Conservation (phyloP, 192 early-diverging fungal genomes). For the Ramicandelaber brevisporus region DNA sequence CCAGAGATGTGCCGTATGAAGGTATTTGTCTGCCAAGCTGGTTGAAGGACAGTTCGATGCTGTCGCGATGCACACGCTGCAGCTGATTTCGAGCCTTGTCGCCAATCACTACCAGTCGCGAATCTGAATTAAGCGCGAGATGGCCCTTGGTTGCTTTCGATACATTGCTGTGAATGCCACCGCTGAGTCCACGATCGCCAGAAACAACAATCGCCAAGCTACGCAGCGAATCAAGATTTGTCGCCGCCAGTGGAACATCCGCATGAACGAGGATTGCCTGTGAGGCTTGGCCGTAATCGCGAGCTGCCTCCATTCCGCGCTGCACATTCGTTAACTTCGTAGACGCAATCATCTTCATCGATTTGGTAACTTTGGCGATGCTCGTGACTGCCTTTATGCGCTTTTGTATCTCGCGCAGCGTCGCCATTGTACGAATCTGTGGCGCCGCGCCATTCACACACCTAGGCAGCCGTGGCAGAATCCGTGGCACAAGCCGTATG, state of each 20-base stretch:
- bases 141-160: constrained; percentile 51
- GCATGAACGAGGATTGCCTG: constrained; percentile 24
- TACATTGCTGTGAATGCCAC: constrained; percentile 92
- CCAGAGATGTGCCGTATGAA: constrained; percentile 62
- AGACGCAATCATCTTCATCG: constrained; percentile 99
- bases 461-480: no score
- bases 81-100: constrained; percentile 87
- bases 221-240: no score
- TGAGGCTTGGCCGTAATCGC: constrained; percentile 29
- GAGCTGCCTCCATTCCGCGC: constrained; percentile 67
- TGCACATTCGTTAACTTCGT: constrained; percentile 82
- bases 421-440: no score
- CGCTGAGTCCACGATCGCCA: constrained; percentile 94
- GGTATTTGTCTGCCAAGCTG: constrained; percentile 74
- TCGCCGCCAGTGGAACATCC: constrained; percentile 36
- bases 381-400: constrained; percentile 90
- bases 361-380: constrained; percentile 99
- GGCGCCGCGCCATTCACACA: no score
- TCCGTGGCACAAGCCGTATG: no score
- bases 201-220: constrained; percentile 61
- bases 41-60: constrained; percentile 74
- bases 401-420: no score
- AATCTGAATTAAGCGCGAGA: constrained; percentile 22
- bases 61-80: constrained; percentile 38
- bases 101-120: constrained; percentile 50